These are phyloP conservation scores for Gomphus bonarii DNA, from an alignment of 1,284 basidiomycete species.

Conservation along the genomic window DNA sequence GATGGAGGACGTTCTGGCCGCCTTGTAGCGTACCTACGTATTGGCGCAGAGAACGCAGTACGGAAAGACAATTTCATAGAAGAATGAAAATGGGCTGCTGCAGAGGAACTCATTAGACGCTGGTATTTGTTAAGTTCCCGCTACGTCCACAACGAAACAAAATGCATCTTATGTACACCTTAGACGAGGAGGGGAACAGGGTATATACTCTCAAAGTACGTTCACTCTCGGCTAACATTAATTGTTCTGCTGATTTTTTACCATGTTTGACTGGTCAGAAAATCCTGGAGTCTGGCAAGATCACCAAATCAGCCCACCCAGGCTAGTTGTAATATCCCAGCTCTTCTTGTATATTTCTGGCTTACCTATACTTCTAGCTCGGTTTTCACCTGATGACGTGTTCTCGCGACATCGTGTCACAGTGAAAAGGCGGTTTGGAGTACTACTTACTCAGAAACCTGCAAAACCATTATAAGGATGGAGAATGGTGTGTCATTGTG, in stretches of 20 bases:
- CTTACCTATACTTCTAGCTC: constrained; percentile 41
- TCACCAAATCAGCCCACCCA: constrained; percentile 91
- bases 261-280: constrained; percentile 44
- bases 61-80: neutral
- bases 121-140: neutral
- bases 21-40: constrained; percentile 31
- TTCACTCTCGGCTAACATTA: constrained; percentile 4
- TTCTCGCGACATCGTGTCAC: constrained; percentile 93
- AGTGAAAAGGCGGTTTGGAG: constrained; percentile 82
- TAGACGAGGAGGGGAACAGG: constrained; percentile 72
- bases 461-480: constrained; percentile 63
- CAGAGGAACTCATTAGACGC: no score
- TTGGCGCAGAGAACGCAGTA: neutral
- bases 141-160: constrained; percentile 28
- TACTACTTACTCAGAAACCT: constrained; percentile 85
- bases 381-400: constrained; percentile 97
- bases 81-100: no score
- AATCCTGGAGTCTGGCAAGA: constrained; percentile 66
- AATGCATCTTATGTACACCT: constrained; percentile 94
- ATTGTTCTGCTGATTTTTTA: neutral
- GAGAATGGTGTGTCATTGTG: neutral
- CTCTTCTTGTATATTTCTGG: neutral
- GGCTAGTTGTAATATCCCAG: constrained; percentile 36
- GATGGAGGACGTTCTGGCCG: constrained; percentile 45
- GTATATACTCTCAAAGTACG: constrained; percentile 84